Percentiles rank a stretch among this genome's conserved stretches.
These are phyloP conservation scores for Penicillium subrubescens DNA, from an alignment of 495 filamentous ascomycete species.

Conservation along the genomic window DNA sequence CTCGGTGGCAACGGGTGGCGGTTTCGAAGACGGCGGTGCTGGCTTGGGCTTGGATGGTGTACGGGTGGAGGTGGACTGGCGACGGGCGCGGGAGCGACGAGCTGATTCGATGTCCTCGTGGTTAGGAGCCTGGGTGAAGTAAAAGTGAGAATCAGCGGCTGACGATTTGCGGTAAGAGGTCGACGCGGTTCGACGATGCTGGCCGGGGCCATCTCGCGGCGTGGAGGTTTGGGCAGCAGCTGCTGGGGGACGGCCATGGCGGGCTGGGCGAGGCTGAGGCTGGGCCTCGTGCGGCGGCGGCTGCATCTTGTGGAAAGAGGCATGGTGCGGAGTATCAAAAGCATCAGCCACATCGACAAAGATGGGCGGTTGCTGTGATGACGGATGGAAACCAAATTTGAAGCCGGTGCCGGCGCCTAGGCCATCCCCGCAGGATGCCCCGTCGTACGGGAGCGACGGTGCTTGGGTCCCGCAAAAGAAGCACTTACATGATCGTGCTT, in stretches of 20 bases:
- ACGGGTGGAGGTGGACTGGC: conserved; percentile 53
- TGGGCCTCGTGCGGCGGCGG: not conserved
- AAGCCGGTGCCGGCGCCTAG: conserved; percentile 35
- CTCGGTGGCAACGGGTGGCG: conserved; percentile 74
- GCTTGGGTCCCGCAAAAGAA: conserved; percentile 46
- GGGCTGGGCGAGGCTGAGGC: conserved; percentile 19
- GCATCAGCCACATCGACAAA: conserved; percentile 58
- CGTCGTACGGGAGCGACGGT: conserved; percentile 42
- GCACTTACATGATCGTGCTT: conserved; percentile 64
- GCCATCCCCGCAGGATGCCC: conserved; percentile 44
- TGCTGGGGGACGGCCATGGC: conserved; percentile 28
- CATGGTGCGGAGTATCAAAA: conserved; percentile 45
- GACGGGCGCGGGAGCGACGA: conserved; percentile 47
- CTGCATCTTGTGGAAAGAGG: conserved; percentile 26
- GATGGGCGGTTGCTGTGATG: conserved; percentile 54
- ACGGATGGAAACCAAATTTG: conserved; percentile 24
- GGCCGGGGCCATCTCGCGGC: conserved; percentile 33
- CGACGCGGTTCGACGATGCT: conserved; percentile 38
- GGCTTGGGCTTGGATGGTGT: conserved; percentile 49
- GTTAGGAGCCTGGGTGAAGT: conserved; percentile 51
- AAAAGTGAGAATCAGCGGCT: conserved; percentile 57
- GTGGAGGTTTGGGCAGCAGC: conserved; percentile 16
- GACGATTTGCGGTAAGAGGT: conserved; percentile 49
- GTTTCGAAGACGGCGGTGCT: conserved; percentile 41
- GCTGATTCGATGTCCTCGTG: conserved; percentile 47